Conservation (phyloP, 805 yeast genomes). For the Peterozyma xylosa region DNA sequence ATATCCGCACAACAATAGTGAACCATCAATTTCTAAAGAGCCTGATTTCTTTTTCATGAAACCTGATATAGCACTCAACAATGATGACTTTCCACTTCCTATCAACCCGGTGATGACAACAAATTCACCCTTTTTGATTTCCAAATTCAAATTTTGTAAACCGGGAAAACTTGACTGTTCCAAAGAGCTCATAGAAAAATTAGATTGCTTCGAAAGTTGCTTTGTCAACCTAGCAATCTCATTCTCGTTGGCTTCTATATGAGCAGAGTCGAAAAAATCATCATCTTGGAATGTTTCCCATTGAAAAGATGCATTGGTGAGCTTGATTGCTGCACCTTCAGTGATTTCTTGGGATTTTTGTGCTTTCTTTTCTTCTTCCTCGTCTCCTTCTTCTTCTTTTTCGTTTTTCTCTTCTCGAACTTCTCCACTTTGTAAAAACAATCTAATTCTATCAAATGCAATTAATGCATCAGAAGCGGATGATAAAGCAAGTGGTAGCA, state of each 20-base stretch:
- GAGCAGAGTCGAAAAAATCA: conserved; percentile 9
- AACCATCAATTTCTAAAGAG: conserved; percentile 17
- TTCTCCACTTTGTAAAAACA: conserved; percentile 12
- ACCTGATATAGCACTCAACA: conserved; percentile 29
- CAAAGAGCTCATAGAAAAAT: conserved; percentile 9
- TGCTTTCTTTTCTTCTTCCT: conserved; percentile 8
- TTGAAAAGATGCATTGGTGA: conserved; percentile 44
- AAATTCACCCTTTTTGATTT: conserved; percentile 25
- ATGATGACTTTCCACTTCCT: conserved; percentile 30
- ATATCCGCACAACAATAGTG: conserved; percentile 18
- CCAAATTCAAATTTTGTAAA: conserved; percentile 20
- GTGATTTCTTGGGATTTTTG: conserved; percentile 7
- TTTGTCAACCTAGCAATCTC: neutral
- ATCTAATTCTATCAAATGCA: conserved; percentile 25
- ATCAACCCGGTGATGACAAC: conserved; percentile 28
- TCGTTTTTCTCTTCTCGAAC: neutral
- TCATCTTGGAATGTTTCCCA: conserved; percentile 45
- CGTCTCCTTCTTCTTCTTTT: neutral
- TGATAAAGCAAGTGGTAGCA: conserved; percentile 35
- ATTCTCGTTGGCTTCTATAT: conserved; percentile 4
- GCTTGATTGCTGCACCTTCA: conserved; percentile 31
- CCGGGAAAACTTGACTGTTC: conserved; percentile 20
- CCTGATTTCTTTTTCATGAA: conserved; percentile 27
- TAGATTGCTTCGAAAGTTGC: conserved; percentile 6
- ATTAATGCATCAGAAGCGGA: conserved; percentile 36